Evolutionary conservation across 192 early-diverging fungal genomes (phyloP).

Genomic region (Diversispora epigaea): DNA sequence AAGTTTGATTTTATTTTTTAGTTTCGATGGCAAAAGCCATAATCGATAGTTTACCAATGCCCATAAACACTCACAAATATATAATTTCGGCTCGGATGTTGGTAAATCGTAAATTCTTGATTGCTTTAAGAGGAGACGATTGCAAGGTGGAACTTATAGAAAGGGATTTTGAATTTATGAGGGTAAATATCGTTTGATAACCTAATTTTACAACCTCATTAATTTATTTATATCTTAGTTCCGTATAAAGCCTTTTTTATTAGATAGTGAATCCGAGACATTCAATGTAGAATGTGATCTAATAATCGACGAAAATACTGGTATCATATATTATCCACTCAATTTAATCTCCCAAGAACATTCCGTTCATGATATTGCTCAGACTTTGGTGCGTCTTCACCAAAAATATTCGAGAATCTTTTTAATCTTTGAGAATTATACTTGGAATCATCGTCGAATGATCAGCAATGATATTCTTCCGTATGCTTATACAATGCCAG

Average conservation of each 20-base stretch:
- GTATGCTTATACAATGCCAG: conserved; percentile 20
- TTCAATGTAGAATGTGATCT: conserved; percentile 20
- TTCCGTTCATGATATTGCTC: neutral
- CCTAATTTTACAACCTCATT: neutral
- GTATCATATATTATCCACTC: conserved; percentile 10
- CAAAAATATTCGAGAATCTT: conserved; percentile 22
- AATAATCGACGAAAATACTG: conserved; percentile 25
- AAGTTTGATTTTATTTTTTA: neutral
- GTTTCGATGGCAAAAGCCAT: neutral
- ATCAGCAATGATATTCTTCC: neutral
- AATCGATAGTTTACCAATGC: neutral
- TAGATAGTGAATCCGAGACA: neutral
- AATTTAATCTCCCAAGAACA: conserved; percentile 14
- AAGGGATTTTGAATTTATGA: conserved; percentile 31
- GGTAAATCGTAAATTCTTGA: conserved; percentile 9
- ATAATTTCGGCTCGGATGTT: conserved; percentile 27
- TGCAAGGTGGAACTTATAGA: conserved; percentile 29
- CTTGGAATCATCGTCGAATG: neutral
- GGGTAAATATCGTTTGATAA: neutral
- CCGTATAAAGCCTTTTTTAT: conserved; percentile 1
- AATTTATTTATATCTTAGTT: no score
- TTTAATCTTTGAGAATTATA: conserved; percentile 20
- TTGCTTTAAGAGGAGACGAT: conserved; percentile 11
- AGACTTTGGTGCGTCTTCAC: neutral
- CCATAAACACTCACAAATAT: conserved; percentile 5